Percentiles rank a stretch among this genome's conserved stretches.
phyloP scores from a whole-genome alignment of 2,329 filamentous ascomycete genomes.

The Trichoderma oligosporum region DNA sequence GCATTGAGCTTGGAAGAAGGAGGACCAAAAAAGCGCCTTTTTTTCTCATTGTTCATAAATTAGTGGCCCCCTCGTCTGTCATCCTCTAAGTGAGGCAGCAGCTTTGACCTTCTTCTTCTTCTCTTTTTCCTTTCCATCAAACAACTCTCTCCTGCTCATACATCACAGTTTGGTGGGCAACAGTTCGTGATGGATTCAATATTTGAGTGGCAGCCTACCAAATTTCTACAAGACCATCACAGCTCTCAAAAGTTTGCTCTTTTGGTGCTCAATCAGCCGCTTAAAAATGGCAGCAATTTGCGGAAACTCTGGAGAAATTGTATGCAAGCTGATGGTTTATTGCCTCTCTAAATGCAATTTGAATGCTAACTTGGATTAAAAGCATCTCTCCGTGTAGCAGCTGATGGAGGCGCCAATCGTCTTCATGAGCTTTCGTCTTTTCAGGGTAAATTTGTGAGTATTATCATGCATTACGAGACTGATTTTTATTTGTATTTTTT shows the following conservation, averaged over 20 bases:
- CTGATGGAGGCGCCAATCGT: constrained; percentile 86
- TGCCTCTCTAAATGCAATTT: not conserved
- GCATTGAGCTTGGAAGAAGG: not conserved
- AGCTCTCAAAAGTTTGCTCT: constrained; percentile 40
- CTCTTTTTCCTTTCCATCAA: not conserved
- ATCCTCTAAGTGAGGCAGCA: not conserved
- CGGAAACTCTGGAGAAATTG: constrained; percentile 49
- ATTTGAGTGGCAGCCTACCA: constrained; percentile 41
- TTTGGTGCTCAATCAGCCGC: constrained; percentile 51
- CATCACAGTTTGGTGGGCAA: not conserved
- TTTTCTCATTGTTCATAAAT: not conserved
- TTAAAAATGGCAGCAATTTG: constrained; percentile 44
- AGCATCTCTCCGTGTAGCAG: constrained; percentile 71
- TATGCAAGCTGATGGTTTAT: constrained; percentile 27
- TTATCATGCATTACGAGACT: not conserved
- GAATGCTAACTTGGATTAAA: constrained; percentile 1
- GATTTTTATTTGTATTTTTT: not conserved
- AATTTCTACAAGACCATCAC: constrained; percentile 35
- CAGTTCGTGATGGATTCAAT: constrained; percentile 24
- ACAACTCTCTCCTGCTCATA: not conserved
- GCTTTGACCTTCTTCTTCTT: not conserved
- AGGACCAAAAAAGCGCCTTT: not conserved
- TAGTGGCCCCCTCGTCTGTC: constrained; percentile 11
- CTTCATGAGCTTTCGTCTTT: constrained; percentile 51
- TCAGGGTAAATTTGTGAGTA: constrained; percentile 41